phyloP scores from a whole-genome alignment of 2,329 filamentous ascomycete genomes.

The Madurella mycetomatis region DNA sequence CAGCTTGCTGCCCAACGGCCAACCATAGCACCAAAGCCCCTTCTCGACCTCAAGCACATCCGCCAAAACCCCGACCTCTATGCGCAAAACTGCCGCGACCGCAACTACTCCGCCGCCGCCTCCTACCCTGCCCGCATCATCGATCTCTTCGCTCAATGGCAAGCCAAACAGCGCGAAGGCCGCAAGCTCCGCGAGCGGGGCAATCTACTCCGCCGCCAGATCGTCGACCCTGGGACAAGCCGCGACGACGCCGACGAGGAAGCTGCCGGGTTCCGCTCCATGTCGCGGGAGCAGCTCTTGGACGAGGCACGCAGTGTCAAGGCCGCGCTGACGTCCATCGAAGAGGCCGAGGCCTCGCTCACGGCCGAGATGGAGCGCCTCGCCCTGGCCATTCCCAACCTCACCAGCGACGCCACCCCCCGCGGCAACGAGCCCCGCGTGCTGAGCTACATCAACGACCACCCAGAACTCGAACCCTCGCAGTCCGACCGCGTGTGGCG shows the following conservation, averaged over 20 bases:
- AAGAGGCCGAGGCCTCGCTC: constrained; percentile 57
- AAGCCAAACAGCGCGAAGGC: constrained; percentile 55
- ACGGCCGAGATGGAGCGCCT: constrained; percentile 65
- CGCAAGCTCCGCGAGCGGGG: constrained; percentile 60
- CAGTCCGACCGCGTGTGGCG: constrained; percentile 50
- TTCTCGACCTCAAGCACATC: constrained; percentile 83
- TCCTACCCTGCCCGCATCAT: constrained; percentile 53
- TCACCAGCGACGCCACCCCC: constrained; percentile 74
- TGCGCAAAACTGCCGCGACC: constrained; percentile 74
- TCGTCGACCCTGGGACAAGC: constrained; percentile 49
- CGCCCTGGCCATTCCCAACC: constrained; percentile 77
- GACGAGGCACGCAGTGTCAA: constrained; percentile 64
- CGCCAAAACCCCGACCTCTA: constrained; percentile 78
- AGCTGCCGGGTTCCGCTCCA: constrained; percentile 18
- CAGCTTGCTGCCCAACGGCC: constrained; percentile 41
- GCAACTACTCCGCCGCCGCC: constrained; percentile 68
- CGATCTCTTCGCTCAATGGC: constrained; percentile 53
- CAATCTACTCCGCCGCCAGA: constrained; percentile 58
- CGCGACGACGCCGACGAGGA: constrained; percentile 39
- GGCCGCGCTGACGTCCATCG: constrained; percentile 53
- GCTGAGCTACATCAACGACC: constrained; percentile 74
- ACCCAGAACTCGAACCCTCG: constrained; percentile 40
- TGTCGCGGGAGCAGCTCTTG: constrained; percentile 40
- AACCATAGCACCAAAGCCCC: constrained; percentile 70
- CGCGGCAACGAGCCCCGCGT: constrained; percentile 60